These are phyloP conservation scores for Rutstroemia sp. DNA, from an alignment of 2,329 filamentous ascomycete genomes.

Conservation along the genomic window DNA sequence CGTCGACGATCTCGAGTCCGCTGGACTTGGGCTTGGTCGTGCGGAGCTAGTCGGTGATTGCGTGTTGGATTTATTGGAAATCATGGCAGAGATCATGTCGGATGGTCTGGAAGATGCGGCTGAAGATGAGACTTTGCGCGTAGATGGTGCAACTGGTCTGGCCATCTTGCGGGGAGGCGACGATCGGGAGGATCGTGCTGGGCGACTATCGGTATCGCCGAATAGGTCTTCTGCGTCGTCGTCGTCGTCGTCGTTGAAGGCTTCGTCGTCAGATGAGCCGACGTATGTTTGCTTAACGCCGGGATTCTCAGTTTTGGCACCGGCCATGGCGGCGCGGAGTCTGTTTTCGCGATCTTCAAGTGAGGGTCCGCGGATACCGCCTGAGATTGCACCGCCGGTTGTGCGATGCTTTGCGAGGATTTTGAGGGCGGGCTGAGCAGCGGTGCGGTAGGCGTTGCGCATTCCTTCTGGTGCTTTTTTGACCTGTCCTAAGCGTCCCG, in stretches of 20 bases:
- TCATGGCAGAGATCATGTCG: background rate
- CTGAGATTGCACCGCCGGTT: constrained; percentile 13
- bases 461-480: constrained; percentile 45
- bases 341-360: constrained; percentile 33
- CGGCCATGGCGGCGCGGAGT: constrained; percentile 20
- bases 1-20: constrained; percentile 8
- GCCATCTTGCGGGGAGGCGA: constrained; percentile 4
- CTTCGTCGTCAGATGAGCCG: constrained; percentile 21
- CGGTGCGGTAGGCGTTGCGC: constrained; percentile 44
- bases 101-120: background rate
- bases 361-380: constrained; percentile 15
- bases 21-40: background rate
- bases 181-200: constrained; percentile 1
- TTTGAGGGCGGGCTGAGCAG: constrained; percentile 30
- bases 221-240: constrained; percentile 23
- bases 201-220: constrained; percentile 10
- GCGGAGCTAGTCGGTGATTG: background rate
- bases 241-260: constrained; percentile 9
- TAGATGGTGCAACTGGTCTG: background rate
- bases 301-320: constrained; percentile 2
- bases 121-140: background rate
- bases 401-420: constrained; percentile 29
- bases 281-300: constrained; percentile 15
- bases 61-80: background rate
- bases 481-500: constrained; percentile 32